phyloP scores from a whole-genome alignment of 305 asterid genomes.

The Fraxinus nigra region DNA sequence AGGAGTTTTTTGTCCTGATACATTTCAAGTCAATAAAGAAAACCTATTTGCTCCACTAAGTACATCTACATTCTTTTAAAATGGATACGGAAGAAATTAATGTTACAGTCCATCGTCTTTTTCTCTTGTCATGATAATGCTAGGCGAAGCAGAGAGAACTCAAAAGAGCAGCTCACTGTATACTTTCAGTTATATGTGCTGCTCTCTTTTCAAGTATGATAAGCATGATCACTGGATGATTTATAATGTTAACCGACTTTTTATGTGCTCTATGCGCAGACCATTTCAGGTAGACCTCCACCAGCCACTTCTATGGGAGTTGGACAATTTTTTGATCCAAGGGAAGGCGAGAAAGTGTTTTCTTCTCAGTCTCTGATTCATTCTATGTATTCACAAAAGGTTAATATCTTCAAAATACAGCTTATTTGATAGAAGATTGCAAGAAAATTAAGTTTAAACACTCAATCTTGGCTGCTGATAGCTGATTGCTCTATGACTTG shows the following conservation, averaged over 20 bases:
- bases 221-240: background rate
- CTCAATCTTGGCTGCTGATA: slow-evolving; percentile 12
- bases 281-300: slow-evolving; percentile 97
- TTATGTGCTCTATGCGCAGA: slow-evolving; percentile 48
- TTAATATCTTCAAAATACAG: slow-evolving; percentile 27
- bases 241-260: slow-evolving; percentile 27
- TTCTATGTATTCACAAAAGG: slow-evolving; percentile 61
- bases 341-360: slow-evolving; percentile 62
- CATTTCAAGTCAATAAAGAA: background rate
- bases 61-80: background rate
- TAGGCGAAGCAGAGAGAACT: background rate
- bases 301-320: slow-evolving; percentile 99
- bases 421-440: slow-evolving; percentile 18
- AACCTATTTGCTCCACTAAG: background rate
- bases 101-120: background rate
- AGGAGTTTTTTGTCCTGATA: background rate
- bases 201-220: slow-evolving; percentile 14
- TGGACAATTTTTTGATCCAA: slow-evolving; percentile 87
- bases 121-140: background rate
- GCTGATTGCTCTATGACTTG: slow-evolving; percentile 30
- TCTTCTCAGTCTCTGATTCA: slow-evolving; percentile 56
- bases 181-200: background rate
- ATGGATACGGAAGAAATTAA: background rate
- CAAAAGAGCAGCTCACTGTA: background rate
- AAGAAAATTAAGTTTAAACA: slow-evolving; percentile 18